Evolutionary conservation across 768 basidiomycete species (phyloP), one percentile per base, ranked within the genome.

Genomic region (Cyclocybe cylindracea): DNA sequence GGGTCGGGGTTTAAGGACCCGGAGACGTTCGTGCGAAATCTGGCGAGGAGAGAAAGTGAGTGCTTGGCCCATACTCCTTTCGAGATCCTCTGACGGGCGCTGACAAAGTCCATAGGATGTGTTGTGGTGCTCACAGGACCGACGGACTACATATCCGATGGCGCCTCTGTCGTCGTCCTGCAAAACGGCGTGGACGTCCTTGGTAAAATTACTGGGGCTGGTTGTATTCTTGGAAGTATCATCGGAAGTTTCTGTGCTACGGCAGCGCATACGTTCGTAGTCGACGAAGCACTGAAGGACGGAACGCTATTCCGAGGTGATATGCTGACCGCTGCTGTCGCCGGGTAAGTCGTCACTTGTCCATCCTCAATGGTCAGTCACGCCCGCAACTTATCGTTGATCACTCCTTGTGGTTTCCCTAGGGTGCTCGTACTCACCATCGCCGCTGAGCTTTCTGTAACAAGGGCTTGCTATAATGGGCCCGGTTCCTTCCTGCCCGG

Each of bases 101-200:
- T 9, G 9, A 9, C 24, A 40, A 24, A n/a, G 19, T 43, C 11
- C 36, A 8, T 59, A 94, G 93, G 86, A 54, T 89, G 90, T 54
- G 77, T 95, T 38, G 73, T 95, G 18, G 88, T 86, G 14, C 75
- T 96, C 58, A 94, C 92, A 0, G 95, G 95, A 2, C 72, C 77
- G 10, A 75, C 69, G 0, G 95, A 98, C 64, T 95, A 88, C 67
- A 75, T 97, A 42, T 92, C 91, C 0, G 91, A 97, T 61, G 95
- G 94, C 5, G 61, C 67, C 9, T 75, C 67, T 4, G 85, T 92
- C 5, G 75, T 91, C n/a, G 76, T 78, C 39, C 69, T 92, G 6
- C 70, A 74, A 3, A 97, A 97, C 60, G 95, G 95, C 0, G 76
- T 89, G 61, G 69, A 73, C 11, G 70, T 88, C 19, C 80, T 97